A percentile compares a stretch with the other conserved stretches of the same genome.
phyloP scores from a whole-genome alignment of 176 grass and related monocot genomes.

The Hordeum vulgare region DNA sequence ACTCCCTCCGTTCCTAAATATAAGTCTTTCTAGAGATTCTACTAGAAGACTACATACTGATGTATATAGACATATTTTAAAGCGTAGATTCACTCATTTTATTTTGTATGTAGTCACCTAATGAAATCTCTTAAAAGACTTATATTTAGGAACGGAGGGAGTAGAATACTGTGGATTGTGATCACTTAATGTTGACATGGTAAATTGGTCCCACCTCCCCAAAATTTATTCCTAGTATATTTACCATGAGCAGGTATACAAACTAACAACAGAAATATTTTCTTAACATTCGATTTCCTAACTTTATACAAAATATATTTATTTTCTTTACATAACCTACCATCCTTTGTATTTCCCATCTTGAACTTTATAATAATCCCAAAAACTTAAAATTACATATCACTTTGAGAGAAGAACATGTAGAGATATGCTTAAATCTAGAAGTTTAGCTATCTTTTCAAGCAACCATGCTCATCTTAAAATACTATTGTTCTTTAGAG shows the following conservation, averaged over 20 bases:
- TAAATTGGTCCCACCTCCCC: neutral
- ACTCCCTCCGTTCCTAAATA: too few relatives aligned
- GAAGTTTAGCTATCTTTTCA: neutral
- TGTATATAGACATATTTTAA: too few relatives aligned
- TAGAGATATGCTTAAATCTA: neutral
- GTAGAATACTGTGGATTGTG: conserved; percentile 8
- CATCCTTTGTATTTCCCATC: neutral
- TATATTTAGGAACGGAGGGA: neutral
- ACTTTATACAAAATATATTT: neutral
- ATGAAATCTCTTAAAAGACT: too few relatives aligned
- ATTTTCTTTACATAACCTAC: neutral
- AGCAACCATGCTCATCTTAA: neutral
- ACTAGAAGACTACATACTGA: too few relatives aligned
- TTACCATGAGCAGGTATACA: neutral
- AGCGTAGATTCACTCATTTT: too few relatives aligned
- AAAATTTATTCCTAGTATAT: neutral
- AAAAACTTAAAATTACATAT: neutral
- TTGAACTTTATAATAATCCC: neutral
- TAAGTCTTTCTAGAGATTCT: too few relatives aligned
- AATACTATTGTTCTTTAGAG: neutral
- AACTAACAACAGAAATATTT: neutral
- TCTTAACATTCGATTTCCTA: neutral
- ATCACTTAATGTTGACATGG: neutral
- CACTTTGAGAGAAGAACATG: neutral
- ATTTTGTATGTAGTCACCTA: too few relatives aligned